Base-by-base conservation (phyloP, 1,284 basidiomycete genomes). In the Coniophora puteana region DNA sequence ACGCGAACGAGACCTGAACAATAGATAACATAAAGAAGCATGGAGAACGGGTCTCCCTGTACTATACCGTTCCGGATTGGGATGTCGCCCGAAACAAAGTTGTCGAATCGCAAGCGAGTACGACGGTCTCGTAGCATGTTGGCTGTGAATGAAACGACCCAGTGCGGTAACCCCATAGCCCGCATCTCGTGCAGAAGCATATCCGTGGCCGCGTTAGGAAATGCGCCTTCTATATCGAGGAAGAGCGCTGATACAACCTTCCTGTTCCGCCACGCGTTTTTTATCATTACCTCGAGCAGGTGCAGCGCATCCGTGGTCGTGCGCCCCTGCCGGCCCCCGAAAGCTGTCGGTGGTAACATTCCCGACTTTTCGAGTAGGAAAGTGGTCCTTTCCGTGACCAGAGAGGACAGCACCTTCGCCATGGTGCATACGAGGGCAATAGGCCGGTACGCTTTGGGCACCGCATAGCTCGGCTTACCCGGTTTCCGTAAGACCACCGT, bases 221-320 rank as follows among this genome's bases (percentile, higher is more conserved):
- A 68, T 0, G 62, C 63, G 0, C 53, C 59, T 33, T 63, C 51
- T 8, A 66, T 53, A 41, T 64, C 57, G 0, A 61, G 43, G 25
- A 60, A 58, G 0, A 66, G 51, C 1, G 46, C 45, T 2, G 52
- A 52, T 2, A 46, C 55, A 12, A 56, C 58, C 14, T 53, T 43
- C 2, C 44, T 31, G 4, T 25, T 37, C 8, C 49, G 26, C 57
- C 58, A 61, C 0, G 51, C 48, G 12, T 59, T 36, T 24, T 54
- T 51, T 7, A 62, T 44, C 1, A 24, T 49, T 0, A 47, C 41
- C 14, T 54, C 49, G 0, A 63, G 31, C 0, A 54, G 41, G 6
- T 59, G 53, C 0, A 63, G 17, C 0, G 52, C 45, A 47, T 64
- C 58, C 0, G 46, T 51, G 1, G 58, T 62, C 0, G 54, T 48